Percentiles rank a stretch among this genome's conserved stretches.
Conservation (phyloP, 768 basidiomycete species). For the Scleroderma citrinum region DNA sequence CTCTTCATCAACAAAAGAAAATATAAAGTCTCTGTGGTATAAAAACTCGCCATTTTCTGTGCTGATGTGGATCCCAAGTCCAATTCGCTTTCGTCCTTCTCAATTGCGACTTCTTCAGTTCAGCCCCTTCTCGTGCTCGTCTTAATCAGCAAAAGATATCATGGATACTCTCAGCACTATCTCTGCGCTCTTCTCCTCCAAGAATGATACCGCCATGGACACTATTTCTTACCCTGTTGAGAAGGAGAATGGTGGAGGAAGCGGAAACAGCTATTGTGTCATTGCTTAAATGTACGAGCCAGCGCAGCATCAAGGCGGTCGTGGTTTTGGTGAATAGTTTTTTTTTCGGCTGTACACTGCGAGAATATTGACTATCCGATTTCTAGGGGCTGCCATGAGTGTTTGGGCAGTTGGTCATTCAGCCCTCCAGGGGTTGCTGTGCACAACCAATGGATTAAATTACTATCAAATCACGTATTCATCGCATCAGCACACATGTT, state of each 20-base stretch:
- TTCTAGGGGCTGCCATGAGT: too few relatives aligned
- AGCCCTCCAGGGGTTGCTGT: too few relatives aligned
- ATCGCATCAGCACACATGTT: too few relatives aligned
- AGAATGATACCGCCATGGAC: background rate
- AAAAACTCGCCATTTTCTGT: background rate
- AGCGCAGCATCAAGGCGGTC: too few relatives aligned
- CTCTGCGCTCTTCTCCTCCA: background rate
- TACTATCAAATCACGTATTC: too few relatives aligned
- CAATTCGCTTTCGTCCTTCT: background rate
- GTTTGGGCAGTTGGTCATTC: too few relatives aligned
- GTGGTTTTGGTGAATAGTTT: background rate
- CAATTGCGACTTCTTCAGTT: background rate
- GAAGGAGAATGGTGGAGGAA: background rate
- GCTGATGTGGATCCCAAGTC: background rate
- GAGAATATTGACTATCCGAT: too few relatives aligned
- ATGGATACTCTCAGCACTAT: background rate
- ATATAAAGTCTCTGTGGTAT: too few relatives aligned
- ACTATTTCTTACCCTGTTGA: background rate
- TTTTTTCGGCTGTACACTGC: background rate
- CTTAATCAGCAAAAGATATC: background rate
- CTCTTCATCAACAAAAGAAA: too few relatives aligned
- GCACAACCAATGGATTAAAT: too few relatives aligned
- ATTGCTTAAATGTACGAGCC: background rate
- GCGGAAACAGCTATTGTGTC: background rate
- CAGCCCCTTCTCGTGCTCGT: background rate